Evolutionary conservation across 2,329 filamentous ascomycete genomes (phyloP), one percentile per base, ranked within the genome.

Genomic region (Fusarium sp.): DNA sequence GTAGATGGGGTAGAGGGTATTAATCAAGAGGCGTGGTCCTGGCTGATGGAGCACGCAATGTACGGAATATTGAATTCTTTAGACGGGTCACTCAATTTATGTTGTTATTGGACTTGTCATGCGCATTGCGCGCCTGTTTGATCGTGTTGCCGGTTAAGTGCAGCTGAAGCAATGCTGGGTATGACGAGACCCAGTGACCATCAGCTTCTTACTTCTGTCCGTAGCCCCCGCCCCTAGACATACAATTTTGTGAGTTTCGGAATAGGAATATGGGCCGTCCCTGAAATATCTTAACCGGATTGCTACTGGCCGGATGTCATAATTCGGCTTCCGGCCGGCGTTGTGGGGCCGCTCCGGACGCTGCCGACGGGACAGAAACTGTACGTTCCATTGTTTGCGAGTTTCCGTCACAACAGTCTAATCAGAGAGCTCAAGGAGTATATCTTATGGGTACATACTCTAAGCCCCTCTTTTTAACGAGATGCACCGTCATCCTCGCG

Each of bases 1-100:
- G 34, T 34, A 53, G 40, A 42, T 50, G 48, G 36, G 19, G 28
- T 49, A 55, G 48, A 53, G 47, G 48, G 40, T 45, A 49, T 50
- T 64, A 65, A 66, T 55, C 39, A 55, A 53, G 53, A 58, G 46
- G 48, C 42, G 63, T 32, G 53, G 53, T 53, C 54, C 52, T 31
- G 44, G 25, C 28, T 25, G 32, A 46, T 36, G 41, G 39, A 38
- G 28, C 53, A 55, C 48, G 53, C 54, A 24, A 39, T 68, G 69
- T 69, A 69, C 40, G 47, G 61, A 58, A 65, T 65, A 48, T 64
- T 61, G 44, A 53, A 70, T 60, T 65, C 53, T 24, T 61, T 70
- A 71, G 64, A 70, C 45, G 55, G 61, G 47, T 51, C 38, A 53
- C 58, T 35, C 31, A 58, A 34, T 40, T 54, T 64, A 38, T 56